Conservation (phyloP, 768 basidiomycete species). For the Roridomyces roridus region DNA sequence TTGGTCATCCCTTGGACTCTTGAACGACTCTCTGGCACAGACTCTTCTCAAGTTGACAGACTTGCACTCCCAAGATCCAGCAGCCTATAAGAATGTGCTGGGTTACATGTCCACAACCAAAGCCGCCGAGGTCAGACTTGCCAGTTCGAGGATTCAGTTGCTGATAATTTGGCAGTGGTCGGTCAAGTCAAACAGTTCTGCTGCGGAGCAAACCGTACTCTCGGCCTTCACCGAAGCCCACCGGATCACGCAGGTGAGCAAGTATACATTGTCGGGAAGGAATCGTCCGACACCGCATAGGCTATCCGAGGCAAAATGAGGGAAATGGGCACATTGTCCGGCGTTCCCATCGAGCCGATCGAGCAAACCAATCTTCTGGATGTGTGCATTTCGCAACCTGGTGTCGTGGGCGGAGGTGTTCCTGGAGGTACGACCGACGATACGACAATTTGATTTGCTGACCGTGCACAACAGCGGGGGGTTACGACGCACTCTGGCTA, state of each 20-base stretch:
- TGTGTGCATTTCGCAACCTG: slow-evolving; percentile 74
- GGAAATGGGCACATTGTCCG: slow-evolving; percentile 77
- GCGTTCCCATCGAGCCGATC: slow-evolving; percentile 88
- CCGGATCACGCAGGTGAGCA: slow-evolving; percentile 60
- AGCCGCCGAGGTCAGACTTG: slow-evolving; percentile 54
- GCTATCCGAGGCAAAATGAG: slow-evolving; percentile 82
- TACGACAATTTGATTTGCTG: too few relatives aligned
- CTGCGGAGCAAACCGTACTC: slow-evolving; percentile 50
- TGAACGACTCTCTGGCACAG: slow-evolving; percentile 65
- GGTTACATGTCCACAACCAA: slow-evolving; percentile 68
- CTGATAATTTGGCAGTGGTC: slow-evolving; percentile 52
- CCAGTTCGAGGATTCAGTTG: background rate
- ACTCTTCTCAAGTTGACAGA: slow-evolving; percentile 58
- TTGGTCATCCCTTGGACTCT: slow-evolving; percentile 68
- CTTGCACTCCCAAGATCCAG: slow-evolving; percentile 52
- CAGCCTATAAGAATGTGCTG: slow-evolving; percentile 60
- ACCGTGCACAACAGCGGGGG: slow-evolving; percentile 86
- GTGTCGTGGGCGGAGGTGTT: slow-evolving; percentile 93
- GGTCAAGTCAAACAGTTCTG: slow-evolving; percentile 59
- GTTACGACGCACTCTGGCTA: slow-evolving; percentile 97
- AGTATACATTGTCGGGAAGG: too few relatives aligned
- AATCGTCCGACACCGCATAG: slow-evolving; percentile 49
- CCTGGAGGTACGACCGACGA: slow-evolving; percentile 77
- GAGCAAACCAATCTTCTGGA: slow-evolving; percentile 88
- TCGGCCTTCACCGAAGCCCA: slow-evolving; percentile 65